phyloP scores from a whole-genome alignment of 495 filamentous ascomycete genomes.

The Cairneyella variabilis region DNA sequence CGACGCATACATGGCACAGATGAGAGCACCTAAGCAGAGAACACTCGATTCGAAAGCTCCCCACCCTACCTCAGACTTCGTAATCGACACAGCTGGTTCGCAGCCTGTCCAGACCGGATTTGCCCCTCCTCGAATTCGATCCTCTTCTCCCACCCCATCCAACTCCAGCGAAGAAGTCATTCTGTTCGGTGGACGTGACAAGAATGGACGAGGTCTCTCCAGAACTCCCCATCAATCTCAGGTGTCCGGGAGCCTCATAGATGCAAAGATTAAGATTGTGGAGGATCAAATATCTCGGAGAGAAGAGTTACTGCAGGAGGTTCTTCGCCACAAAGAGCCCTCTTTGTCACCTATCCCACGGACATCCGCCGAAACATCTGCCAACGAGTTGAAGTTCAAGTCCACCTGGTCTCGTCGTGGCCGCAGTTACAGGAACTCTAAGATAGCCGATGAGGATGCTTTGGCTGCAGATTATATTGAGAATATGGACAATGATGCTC shows the following conservation, averaged over 20 bases:
- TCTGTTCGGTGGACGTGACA: constrained; percentile 54
- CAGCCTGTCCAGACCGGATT: constrained; percentile 22
- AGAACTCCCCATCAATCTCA: not conserved
- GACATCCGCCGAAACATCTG: constrained; percentile 3
- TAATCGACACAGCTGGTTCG: constrained; percentile 20
- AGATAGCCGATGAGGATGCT: constrained; percentile 46
- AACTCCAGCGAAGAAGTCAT: constrained; percentile 66
- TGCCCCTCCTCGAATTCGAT: constrained; percentile 27
- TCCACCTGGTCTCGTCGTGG: not conserved
- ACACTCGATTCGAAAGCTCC: no score
- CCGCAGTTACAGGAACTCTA: not conserved
- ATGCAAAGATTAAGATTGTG: constrained; percentile 21
- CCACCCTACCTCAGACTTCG: not conserved
- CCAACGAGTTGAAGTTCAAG: not conserved
- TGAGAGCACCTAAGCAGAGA: no score
- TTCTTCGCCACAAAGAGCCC: not conserved
- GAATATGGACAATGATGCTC: constrained; percentile 50
- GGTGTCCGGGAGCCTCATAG: constrained; percentile 2
- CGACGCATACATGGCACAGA: no score
- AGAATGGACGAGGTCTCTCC: constrained; percentile 11
- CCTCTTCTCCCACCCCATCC: constrained; percentile 32
- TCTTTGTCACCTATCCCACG: not conserved
- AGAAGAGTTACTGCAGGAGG: constrained; percentile 8
- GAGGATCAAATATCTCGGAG: constrained; percentile 23
- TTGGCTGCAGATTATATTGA: constrained; percentile 72